Conservation (phyloP, 202 grass and related monocot species). For the Schoenoplectus tabernaemontani region DNA sequence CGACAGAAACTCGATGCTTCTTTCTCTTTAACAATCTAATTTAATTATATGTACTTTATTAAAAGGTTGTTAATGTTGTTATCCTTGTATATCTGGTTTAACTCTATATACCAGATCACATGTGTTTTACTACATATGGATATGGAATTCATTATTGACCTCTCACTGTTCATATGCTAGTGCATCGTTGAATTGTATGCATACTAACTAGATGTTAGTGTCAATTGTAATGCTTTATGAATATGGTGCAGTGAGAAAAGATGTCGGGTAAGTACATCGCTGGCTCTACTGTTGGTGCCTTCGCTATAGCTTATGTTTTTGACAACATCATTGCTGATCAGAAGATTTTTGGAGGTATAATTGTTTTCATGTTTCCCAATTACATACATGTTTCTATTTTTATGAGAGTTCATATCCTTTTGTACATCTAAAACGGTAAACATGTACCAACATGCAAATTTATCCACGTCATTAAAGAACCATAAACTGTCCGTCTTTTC, state of each 20-base stretch:
- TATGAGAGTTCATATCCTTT: background rate
- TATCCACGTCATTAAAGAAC: background rate
- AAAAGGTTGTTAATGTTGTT: background rate
- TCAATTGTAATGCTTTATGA: background rate
- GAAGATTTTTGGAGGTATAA: constrained; percentile 74
- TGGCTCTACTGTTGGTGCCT: constrained; percentile 28
- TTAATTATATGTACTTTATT: background rate
- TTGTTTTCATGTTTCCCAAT: background rate
- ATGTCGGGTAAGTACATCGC: constrained; percentile 63
- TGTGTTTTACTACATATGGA: background rate
- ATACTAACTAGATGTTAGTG: background rate
- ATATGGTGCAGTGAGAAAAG: constrained; percentile 15
- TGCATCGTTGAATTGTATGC: constrained; percentile 1
- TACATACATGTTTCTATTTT: background rate
- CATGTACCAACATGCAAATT: background rate
- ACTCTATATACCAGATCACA: background rate
- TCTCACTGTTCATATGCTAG: background rate
- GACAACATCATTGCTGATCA: constrained; percentile 51
- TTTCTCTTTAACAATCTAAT: background rate
- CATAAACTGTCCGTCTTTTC: background rate
- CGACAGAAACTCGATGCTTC: background rate
- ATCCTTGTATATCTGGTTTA: background rate
- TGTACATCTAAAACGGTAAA: background rate
- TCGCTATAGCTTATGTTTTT: constrained; percentile 35
- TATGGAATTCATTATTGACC: background rate